A percentile compares a stretch with the other conserved stretches of the same genome.
phyloP scores from a whole-genome alignment of 1,139 yeast species.

The Candida tetrigidarum region DNA sequence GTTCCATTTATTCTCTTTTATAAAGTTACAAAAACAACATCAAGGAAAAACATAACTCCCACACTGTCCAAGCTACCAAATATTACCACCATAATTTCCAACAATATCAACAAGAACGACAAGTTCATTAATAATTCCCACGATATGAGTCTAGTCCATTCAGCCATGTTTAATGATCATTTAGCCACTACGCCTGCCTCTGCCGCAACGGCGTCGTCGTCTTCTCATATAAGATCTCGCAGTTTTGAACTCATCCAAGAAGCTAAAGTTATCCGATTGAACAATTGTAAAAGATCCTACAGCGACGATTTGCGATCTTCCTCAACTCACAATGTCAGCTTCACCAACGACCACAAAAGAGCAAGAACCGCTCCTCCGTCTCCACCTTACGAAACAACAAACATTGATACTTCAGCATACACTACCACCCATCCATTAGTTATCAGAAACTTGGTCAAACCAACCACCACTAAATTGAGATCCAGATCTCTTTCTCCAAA shows the following conservation, averaged over 20 bases:
- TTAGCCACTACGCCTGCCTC: slow-evolving; percentile 12
- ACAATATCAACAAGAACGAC: slow-evolving; percentile 5
- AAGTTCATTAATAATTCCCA: neutral
- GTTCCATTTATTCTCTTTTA: no score
- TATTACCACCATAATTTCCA: neutral
- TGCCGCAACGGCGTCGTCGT: slow-evolving; percentile 16
- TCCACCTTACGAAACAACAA: slow-evolving; percentile 31
- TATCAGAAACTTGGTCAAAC: slow-evolving; percentile 11
- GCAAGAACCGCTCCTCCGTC: slow-evolving; percentile 59
- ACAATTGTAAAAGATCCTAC: slow-evolving; percentile 28
- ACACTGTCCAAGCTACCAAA: slow-evolving; percentile 8
- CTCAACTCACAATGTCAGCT: neutral
- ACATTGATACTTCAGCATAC: neutral
- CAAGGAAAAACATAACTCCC: neutral
- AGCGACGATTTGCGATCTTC: slow-evolving; percentile 22
- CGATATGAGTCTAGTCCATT: slow-evolving; percentile 28
- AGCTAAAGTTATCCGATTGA: slow-evolving; percentile 16
- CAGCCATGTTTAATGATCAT: slow-evolving; percentile 37
- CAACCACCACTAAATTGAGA: slow-evolving; percentile 19
- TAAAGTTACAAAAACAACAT: no score
- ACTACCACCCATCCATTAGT: slow-evolving; percentile 7
- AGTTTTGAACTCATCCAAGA: slow-evolving; percentile 32
- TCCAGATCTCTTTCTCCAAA: slow-evolving; percentile 42
- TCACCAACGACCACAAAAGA: no score
- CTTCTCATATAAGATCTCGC: slow-evolving; percentile 38